Evolutionary conservation across 1,284 basidiomycete genomes (phyloP).

Genomic region (Marasmius sp.): DNA sequence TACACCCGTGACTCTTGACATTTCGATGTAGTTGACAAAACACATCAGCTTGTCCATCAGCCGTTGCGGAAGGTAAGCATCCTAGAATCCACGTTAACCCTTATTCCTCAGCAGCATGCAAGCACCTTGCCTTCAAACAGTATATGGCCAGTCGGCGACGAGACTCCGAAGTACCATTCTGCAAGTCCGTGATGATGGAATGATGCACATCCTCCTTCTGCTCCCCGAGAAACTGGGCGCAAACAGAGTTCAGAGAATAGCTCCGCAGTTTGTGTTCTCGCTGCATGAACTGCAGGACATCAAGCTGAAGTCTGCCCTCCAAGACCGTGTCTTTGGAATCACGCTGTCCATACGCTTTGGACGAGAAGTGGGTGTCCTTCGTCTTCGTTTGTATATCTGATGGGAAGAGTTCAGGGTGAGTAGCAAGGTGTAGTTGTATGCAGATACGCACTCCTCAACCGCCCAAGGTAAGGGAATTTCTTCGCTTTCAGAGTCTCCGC

Average conservation of each 20-base stretch:
- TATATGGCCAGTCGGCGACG: constrained; percentile 90
- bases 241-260: constrained; percentile 95
- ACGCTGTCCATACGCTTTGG: constrained; percentile 92
- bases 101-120: not conserved
- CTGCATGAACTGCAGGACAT: constrained; percentile 95
- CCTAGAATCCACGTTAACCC: constrained; percentile 45
- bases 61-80: constrained; percentile 93
- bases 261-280: constrained; percentile 93
- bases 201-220: constrained; percentile 98
- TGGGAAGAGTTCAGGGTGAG: constrained; percentile 5
- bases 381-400: constrained; percentile 74
- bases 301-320: constrained; percentile 89
- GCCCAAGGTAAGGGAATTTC: constrained; percentile 78
- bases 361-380: constrained; percentile 94
- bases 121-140: constrained; percentile 78
- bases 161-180: constrained; percentile 92
- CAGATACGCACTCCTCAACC: constrained; percentile 63
- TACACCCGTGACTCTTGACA: constrained; percentile 96
- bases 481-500: constrained; percentile 77
- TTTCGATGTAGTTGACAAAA: constrained; percentile 94
- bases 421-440: not conserved
- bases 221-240: constrained; percentile 92
- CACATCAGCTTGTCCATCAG: constrained; percentile 97
- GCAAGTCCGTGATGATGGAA: constrained; percentile 94
- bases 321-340: constrained; percentile 91